Base-by-base conservation (phyloP, 179 eudicot genomes). In the Amaranthus tricolor region DNA sequence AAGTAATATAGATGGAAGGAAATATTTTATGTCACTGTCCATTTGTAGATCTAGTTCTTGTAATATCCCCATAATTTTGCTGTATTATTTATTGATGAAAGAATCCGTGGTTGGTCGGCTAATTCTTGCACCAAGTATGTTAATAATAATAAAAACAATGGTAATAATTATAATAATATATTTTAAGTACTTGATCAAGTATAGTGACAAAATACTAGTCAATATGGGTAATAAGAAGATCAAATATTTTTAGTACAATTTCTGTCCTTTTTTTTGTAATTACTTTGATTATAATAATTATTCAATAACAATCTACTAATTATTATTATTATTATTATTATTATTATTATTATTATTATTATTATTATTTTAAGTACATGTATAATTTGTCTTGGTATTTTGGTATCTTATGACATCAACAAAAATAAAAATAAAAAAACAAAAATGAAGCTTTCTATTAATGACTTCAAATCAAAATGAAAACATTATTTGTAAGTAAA, bases 81-180 rank as follows among this genome's bases (percentile, higher is more conserved):
- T 67, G 53, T 52, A 70, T 53, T 70, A 47, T 15, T 68, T 53
- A 62, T 69, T 69, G 45, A 60, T 61, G 62, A 31, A 31, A 31
- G 40, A n/a, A 31, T 70, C 70, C 19, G 53, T 58, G 19, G 74
- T 77, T 70, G 79, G 71, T 77, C 63, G 75, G 79, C 68, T 64
- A 67, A 77, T 50, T 51, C 31, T 55, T 21, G 40, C 43, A 20
- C 55, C 69, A 63, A 48, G 10, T 61, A 19, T 16, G 40, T 19
- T 7, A 3, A 61, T 31, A 31, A 31, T 31, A 15, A 0, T 11
- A 2, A 54, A 54, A 15, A 54, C 8, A n/a, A 31, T 31, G 40
- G 40, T 31, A 31, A 17, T 8, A 19, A 58, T 5, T 17, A 5
- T 31, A 31, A 1, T 59, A 59, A 9, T 59, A 17, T 59, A 59